A percentile compares a stretch with the other conserved stretches of the same genome.
These are phyloP conservation scores for Heliosperma pusillum DNA, from an alignment of 148 eudicot genomes.

Conservation along the genomic window DNA sequence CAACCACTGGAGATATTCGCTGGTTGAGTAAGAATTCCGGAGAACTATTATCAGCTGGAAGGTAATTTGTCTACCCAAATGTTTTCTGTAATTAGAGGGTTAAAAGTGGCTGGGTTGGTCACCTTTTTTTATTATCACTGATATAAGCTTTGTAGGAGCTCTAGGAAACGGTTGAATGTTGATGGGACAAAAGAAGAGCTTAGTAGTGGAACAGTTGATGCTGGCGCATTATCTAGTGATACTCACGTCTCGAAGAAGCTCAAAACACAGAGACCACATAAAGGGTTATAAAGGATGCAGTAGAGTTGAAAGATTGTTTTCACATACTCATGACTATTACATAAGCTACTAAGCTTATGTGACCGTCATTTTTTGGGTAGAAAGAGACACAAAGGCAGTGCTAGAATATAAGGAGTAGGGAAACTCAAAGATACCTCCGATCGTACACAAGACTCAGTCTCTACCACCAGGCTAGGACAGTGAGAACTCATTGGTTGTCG, in stretches of 20 bases:
- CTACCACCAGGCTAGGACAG: too few relatives aligned
- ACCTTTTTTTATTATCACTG: neutral
- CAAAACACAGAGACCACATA: conserved; percentile 39
- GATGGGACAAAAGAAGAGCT: conserved; percentile 21
- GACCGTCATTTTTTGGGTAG: too few relatives aligned
- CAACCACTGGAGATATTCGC: conserved; percentile 53
- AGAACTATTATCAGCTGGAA: conserved; percentile 33
- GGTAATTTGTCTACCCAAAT: conserved; percentile 33
- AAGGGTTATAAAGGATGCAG: too few relatives aligned
- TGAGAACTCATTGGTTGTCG: too few relatives aligned
- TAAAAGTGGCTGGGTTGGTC: too few relatives aligned
- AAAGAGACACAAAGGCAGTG: too few relatives aligned
- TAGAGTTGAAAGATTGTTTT: too few relatives aligned
- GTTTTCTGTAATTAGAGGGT: neutral
- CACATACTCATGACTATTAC: too few relatives aligned
- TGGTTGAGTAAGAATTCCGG: conserved; percentile 57
- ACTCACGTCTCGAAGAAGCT: conserved; percentile 41
- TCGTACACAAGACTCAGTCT: too few relatives aligned
- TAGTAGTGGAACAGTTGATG: conserved; percentile 25
- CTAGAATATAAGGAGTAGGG: too few relatives aligned
- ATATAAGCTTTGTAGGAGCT: conserved; percentile 23
- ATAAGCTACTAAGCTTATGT: too few relatives aligned
- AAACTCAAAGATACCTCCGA: too few relatives aligned
- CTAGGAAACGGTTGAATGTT: conserved; percentile 35
- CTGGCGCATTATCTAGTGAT: conserved; percentile 24